These are phyloP conservation scores for Chrysanthemum lavandulifolium DNA, from an alignment of 129 eudicot species.

Conservation along the genomic window DNA sequence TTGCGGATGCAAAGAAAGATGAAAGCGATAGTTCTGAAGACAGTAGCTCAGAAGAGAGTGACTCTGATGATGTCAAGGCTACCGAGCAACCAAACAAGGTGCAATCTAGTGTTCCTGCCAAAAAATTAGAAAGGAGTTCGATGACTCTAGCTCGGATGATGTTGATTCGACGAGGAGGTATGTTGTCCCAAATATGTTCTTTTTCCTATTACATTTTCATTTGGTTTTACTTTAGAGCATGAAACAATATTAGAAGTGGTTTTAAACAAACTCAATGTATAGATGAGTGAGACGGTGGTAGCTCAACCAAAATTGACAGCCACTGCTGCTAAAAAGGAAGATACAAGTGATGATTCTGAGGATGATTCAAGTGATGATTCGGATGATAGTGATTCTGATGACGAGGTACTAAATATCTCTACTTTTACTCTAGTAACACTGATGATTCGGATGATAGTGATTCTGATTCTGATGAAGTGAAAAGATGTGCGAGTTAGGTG, in stretches of 20 bases:
- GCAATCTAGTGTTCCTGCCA: neutral
- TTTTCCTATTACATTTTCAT: neutral
- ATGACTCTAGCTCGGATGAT: neutral
- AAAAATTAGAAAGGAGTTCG: too few relatives aligned
- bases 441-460: too few relatives aligned
- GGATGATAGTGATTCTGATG: slow-evolving; percentile 4
- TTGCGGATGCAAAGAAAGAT: neutral
- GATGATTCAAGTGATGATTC: neutral
- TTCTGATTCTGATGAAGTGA: too few relatives aligned
- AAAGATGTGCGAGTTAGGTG: too few relatives aligned
- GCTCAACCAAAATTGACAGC: neutral
- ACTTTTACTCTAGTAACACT: neutral
- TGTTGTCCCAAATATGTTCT: neutral
- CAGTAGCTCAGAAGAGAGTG: neutral
- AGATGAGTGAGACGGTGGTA: neutral
- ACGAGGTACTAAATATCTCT: neutral
- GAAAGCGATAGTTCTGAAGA: neutral
- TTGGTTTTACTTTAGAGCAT: neutral
- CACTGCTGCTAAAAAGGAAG: neutral
- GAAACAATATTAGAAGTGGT: neutral
- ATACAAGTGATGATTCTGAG: neutral
- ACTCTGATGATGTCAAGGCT: neutral
- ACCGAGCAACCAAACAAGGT: too few relatives aligned
- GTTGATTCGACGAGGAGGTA: slow-evolving; percentile 1
- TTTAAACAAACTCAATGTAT: neutral